Base-by-base conservation (phyloP, 352 stramenopile genomes). In the Salisapilia sapeloensis region DNA sequence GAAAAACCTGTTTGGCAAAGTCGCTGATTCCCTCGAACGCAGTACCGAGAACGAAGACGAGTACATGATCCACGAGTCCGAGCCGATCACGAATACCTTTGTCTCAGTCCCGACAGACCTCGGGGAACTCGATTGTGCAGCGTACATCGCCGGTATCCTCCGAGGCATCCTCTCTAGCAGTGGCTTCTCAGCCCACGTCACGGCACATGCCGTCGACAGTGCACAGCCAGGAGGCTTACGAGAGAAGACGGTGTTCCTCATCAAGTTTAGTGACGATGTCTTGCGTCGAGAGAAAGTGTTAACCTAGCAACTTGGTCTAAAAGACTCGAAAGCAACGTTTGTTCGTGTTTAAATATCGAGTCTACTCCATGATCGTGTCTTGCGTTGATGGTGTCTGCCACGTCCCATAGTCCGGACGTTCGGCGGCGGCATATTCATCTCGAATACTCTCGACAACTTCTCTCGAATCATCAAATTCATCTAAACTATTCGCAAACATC, bases 21-120 rank as follows among this genome's bases (percentile, higher is more conserved):
- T 82, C 8, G 93, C 93, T 1, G 93, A 98, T 43, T 94, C 86
- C 9, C 65, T 98, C 16, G 92, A 98, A 61, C 66, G 87, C 38
- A 96, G 80, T 42, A 97, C 93, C 21, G 89, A 97, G 53, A 96
- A 97, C 53, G 86, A 95, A n/a, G 77, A 97, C 56, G 92, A 98
- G 75, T 98, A 95, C 61, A 98, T 97, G 90, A 98, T 98, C 48
- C 77, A 95, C 48, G 84, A 96, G 48, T 53, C 89, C 29, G 79
- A 94, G 40, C 86, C 86, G 15, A 54, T 96, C n/a, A 93, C 84
- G 13, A 96, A 94, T 58, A 96, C 87, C 38, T 98, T 96, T 60
- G 92, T 98, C 35, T 97, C 84, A 18, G 91, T 98, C 30, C 92
- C 93, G 4, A 53, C 67, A 0, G 90, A 98, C 53, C 77, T 98